Evolutionary conservation across 306 rosid genomes (phyloP).

Genomic region (Rosa lucieae): DNA sequence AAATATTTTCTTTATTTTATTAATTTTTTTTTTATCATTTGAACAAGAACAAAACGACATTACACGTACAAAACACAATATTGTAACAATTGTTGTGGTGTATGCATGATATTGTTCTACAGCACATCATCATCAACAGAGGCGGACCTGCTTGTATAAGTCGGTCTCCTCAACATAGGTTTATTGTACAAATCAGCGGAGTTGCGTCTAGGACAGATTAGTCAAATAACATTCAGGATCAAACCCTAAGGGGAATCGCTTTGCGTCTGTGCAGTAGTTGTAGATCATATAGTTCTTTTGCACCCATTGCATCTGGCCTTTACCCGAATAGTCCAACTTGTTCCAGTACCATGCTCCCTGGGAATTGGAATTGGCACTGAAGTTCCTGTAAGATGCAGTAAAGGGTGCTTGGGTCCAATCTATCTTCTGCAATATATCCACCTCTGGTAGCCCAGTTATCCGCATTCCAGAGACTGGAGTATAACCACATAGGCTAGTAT

Average conservation of each 20-base stretch:
- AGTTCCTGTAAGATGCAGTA: slow-evolving; percentile 25
- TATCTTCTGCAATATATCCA: slow-evolving; percentile 25
- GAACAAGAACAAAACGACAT: too few relatives aligned
- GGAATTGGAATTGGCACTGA: slow-evolving; percentile 5
- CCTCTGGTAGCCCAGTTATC: slow-evolving; percentile 44
- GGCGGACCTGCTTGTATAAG: too few relatives aligned
- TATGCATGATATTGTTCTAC: too few relatives aligned
- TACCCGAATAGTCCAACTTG: slow-evolving; percentile 15
- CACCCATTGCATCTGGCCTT: slow-evolving; percentile 29
- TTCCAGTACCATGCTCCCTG: slow-evolving; percentile 27
- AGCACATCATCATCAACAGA: too few relatives aligned
- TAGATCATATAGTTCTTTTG: slow-evolving; percentile 37
- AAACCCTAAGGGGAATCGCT: slow-evolving; percentile 37
- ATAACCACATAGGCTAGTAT: slow-evolving; percentile 34
- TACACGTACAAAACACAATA: too few relatives aligned
- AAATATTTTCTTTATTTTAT: too few relatives aligned
- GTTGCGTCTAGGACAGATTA: background rate
- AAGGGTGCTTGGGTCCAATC: slow-evolving; percentile 40
- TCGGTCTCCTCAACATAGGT: too few relatives aligned
- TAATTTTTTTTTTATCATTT: too few relatives aligned
- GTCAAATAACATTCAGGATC: slow-evolving; percentile 36
- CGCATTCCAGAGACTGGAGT: slow-evolving; percentile 45
- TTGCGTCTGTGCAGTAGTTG: slow-evolving; percentile 36
- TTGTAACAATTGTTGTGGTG: too few relatives aligned
- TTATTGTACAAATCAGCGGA: too few relatives aligned